phyloP scores from a whole-genome alignment of 2,329 filamentous ascomycete species.

The Colletotrichum sp. region DNA sequence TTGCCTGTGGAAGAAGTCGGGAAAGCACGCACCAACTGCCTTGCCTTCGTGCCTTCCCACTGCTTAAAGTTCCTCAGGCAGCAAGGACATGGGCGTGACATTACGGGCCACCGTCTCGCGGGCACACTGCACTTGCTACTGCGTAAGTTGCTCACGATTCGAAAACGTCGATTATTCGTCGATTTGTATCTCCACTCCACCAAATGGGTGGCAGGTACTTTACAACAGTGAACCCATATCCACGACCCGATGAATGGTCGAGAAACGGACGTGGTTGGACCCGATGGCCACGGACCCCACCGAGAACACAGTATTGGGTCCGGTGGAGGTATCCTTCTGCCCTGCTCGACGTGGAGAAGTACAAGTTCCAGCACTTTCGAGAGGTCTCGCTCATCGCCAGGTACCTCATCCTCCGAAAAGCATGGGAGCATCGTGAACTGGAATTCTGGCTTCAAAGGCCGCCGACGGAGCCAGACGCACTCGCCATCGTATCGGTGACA shows the following conservation, averaged over 20 bases:
- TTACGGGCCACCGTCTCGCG: not conserved
- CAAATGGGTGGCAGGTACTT: not conserved
- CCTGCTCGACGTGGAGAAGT: not conserved
- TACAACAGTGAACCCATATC: not conserved
- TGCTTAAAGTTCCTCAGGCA: not conserved
- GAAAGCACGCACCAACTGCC: not conserved
- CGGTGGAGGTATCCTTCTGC: not conserved
- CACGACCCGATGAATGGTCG: not conserved
- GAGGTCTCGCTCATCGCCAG: not conserved
- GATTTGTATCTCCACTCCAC: slow-evolving; percentile 1
- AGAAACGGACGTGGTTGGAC: not conserved
- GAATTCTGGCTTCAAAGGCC: not conserved
- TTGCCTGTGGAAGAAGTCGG: not conserved
- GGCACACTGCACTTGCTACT: not conserved
- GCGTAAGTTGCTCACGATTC: not conserved
- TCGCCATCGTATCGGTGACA: not conserved
- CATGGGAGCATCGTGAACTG: not conserved
- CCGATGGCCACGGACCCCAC: not conserved
- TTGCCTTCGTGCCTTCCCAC: not conserved
- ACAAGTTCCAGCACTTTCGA: slow-evolving; percentile 4
- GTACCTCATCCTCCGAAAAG: not conserved
- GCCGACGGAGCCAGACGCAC: not conserved
- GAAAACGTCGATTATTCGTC: slow-evolving; percentile 9
- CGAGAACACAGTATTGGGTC: not conserved
- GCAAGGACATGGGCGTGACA: not conserved